A percentile compares a stretch with the other conserved stretches of the same genome.
Evolutionary conservation across 2,329 filamentous ascomycete genomes (phyloP).

Genomic region (Helotiales sp.): DNA sequence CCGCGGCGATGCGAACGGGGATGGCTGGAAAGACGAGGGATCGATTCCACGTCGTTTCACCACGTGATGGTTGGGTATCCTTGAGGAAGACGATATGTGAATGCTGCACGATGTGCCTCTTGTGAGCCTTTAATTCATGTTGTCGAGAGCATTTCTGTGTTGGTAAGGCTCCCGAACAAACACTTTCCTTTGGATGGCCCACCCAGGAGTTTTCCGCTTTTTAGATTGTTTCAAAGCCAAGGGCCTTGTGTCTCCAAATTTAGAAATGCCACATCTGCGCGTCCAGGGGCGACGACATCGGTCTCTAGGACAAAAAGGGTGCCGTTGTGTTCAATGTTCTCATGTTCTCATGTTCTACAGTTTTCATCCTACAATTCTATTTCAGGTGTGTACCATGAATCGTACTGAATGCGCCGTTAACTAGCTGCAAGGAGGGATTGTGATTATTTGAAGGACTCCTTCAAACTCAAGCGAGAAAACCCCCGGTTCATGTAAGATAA

Average conservation of each 20-base stretch:
- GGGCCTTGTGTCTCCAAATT: too few relatives aligned
- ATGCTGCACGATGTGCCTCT: neutral
- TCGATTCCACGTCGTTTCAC: neutral
- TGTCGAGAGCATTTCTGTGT: constrained; percentile 4
- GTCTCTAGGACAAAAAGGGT: neutral
- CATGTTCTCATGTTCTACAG: too few relatives aligned
- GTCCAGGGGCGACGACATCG: neutral
- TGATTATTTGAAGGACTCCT: too few relatives aligned
- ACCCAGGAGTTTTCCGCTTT: too few relatives aligned
- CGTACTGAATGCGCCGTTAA: too few relatives aligned
- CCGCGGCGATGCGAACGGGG: constrained; percentile 16
- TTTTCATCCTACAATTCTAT: neutral
- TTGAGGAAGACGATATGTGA: neutral
- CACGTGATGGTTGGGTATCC: neutral
- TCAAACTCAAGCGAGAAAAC: too few relatives aligned
- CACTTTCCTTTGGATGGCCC: too few relatives aligned
- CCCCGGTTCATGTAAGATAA: too few relatives aligned
- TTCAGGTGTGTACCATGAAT: neutral
- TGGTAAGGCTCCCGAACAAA: neutral
- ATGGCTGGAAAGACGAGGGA: neutral
- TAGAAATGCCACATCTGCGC: neutral
- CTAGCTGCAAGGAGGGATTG: too few relatives aligned
- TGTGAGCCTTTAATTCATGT: constrained; percentile 2
- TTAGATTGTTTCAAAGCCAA: too few relatives aligned
- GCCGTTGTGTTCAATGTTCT: neutral